A percentile compares a stretch with the other conserved stretches of the same genome.
These are phyloP conservation scores for Pleurotus djamor DNA, from an alignment of 768 basidiomycete species.

Conservation along the genomic window DNA sequence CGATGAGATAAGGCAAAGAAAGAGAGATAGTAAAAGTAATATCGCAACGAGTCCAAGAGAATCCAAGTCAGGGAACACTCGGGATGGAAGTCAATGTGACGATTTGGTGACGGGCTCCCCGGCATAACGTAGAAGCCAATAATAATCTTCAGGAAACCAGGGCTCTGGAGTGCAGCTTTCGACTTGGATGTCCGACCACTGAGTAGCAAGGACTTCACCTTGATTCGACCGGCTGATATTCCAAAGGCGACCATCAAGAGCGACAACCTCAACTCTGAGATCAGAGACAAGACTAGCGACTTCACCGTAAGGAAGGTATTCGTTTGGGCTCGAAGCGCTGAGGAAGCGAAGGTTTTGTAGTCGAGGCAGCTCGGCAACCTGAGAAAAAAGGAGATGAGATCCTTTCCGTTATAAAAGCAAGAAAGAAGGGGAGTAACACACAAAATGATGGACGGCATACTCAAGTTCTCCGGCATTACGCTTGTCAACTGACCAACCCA, in stretches of 20 bases:
- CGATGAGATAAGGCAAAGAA: no score
- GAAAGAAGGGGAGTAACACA: not conserved
- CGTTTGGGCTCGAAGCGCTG: not conserved
- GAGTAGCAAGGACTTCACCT: not conserved
- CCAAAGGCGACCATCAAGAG: not conserved
- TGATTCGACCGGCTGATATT: not conserved
- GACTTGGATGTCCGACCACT: not conserved
- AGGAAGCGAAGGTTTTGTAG: not conserved
- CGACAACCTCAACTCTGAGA: not conserved
- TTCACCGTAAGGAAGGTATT: not conserved
- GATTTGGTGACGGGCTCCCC: not conserved
- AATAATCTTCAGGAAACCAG: not conserved
- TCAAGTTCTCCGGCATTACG: not conserved
- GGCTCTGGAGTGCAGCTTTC: not conserved
- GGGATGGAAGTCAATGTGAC: not conserved
- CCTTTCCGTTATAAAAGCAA: not conserved
- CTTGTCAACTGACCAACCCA: not conserved
- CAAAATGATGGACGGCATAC: not conserved
- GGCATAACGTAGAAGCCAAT: conserved; percentile 5
- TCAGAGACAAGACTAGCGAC: not conserved
- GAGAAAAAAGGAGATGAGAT: not conserved
- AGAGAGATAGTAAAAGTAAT: no score
- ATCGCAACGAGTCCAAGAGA: not conserved
- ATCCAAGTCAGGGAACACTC: not conserved
- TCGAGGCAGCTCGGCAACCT: not conserved